Percentiles rank a stretch among this genome's conserved stretches.
phyloP scores from a whole-genome alignment of 169 alveolate genomes.

The Plasmodium coatneyi region DNA sequence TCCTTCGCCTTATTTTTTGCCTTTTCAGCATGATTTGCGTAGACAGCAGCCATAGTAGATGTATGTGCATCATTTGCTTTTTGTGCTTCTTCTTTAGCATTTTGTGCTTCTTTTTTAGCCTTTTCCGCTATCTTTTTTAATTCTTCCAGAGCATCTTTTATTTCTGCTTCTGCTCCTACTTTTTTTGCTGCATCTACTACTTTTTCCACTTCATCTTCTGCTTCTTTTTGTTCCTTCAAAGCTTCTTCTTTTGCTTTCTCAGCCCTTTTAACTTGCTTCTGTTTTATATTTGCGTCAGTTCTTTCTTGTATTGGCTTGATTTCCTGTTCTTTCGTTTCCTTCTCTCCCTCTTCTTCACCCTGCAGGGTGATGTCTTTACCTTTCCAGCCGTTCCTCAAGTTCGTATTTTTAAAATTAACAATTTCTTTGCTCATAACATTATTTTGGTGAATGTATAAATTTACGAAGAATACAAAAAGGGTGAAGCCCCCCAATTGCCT shows the following conservation, averaged over 20 bases:
- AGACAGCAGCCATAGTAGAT: too few relatives aligned
- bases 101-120: background rate
- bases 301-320: too few relatives aligned
- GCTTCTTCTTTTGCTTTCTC: background rate
- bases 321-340: background rate
- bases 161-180: too few relatives aligned
- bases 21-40: too few relatives aligned
- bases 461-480: background rate
- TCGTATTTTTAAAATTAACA: background rate
- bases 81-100: background rate
- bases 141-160: too few relatives aligned
- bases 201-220: too few relatives aligned
- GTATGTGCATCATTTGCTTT: too few relatives aligned
- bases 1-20: background rate
- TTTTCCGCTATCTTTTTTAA: too few relatives aligned
- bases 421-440: background rate
- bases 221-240: too few relatives aligned
- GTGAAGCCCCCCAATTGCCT: background rate
- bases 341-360: background rate
- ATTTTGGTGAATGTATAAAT: background rate
- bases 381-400: slow-evolving; percentile 7
- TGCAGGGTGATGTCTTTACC: background rate
- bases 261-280: background rate
- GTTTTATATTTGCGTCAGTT: too few relatives aligned
- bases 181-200: too few relatives aligned